phyloP scores from a whole-genome alignment of 805 yeast genomes.

The Sugiyamaella americana region DNA sequence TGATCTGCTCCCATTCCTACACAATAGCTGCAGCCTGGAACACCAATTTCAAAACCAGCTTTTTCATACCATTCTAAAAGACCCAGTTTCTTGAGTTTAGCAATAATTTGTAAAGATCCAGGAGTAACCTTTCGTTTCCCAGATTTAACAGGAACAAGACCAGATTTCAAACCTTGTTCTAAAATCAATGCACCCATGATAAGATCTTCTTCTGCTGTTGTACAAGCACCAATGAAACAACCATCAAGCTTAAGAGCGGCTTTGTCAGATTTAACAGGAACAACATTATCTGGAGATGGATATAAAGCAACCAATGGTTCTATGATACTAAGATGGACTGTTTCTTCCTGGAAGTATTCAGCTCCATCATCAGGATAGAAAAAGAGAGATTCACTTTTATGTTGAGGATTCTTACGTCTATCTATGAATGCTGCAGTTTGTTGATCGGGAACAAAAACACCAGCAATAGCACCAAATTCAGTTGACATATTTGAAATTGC shows the following conservation, averaged over 20 bases:
- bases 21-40: constrained; percentile 14
- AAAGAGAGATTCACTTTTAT: constrained; percentile 2
- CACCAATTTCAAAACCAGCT: constrained; percentile 15
- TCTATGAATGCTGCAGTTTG: constrained; percentile 14
- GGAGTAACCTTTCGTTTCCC: constrained; percentile 11
- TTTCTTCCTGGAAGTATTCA: constrained; percentile 8
- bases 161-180: constrained; percentile 7
- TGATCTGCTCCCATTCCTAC: constrained; percentile 17
- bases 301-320: constrained; percentile 8
- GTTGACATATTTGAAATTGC: constrained; percentile 16
- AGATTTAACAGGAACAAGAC: constrained; percentile 6
- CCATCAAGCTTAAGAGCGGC: constrained; percentile 11
- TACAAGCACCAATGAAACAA: constrained; percentile 14
- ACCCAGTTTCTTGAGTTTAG: constrained; percentile 9
- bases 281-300: constrained; percentile 13
- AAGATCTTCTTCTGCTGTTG: constrained; percentile 14
- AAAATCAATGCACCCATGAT: constrained; percentile 11
- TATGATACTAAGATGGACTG: constrained; percentile 6
- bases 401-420: constrained; percentile 5
- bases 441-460: constrained; percentile 12
- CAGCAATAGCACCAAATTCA: constrained; percentile 14
- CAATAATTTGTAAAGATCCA: constrained; percentile 12
- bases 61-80: constrained; percentile 11
- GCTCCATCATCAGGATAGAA: constrained; percentile 12
- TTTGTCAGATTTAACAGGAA: constrained; percentile 6